Conservation (phyloP, 2,329 filamentous ascomycete species). For the Sarocladium kiliense region DNA sequence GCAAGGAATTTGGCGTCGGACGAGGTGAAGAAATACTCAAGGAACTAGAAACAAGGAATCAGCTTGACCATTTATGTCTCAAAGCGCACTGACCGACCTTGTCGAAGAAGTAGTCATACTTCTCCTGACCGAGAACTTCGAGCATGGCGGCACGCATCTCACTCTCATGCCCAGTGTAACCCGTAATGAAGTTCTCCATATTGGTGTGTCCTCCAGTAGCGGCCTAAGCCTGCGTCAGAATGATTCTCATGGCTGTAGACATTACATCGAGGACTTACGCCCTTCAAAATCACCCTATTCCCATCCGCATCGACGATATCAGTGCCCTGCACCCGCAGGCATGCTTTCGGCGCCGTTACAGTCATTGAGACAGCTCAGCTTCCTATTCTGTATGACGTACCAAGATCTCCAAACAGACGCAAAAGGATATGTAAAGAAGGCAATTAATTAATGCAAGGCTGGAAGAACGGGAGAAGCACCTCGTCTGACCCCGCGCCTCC, state of each 20-base stretch:
- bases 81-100: conserved; percentile 17
- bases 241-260: not conserved
- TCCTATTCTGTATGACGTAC: no score
- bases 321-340: conserved; percentile 12
- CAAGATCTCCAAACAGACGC: no score
- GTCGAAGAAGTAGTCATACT: conserved; percentile 56
- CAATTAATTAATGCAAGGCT: no score
- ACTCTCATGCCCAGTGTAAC: conserved; percentile 51
- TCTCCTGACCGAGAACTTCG: conserved; percentile 48
- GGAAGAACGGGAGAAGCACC: not conserved
- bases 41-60: conserved; percentile 22
- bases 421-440: not conserved
- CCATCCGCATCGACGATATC: conserved; percentile 39
- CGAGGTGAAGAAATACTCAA: conserved; percentile 54
- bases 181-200: conserved; percentile 61
- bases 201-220: conserved; percentile 24
- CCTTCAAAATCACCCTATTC: conserved; percentile 36
- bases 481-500: not conserved
- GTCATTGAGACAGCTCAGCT: not conserved
- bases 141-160: conserved; percentile 49
- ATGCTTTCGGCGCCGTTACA: not conserved
- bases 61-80: not conserved
- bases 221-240: conserved; percentile 12
- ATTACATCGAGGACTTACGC: conserved; percentile 14
- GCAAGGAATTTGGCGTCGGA: conserved; percentile 54